Evolutionary conservation across 225 moss, liverwort and hornwort genomes (phyloP), one percentile per base, ranked within the genome.

Genomic region (Physcomitrium patens): DNA sequence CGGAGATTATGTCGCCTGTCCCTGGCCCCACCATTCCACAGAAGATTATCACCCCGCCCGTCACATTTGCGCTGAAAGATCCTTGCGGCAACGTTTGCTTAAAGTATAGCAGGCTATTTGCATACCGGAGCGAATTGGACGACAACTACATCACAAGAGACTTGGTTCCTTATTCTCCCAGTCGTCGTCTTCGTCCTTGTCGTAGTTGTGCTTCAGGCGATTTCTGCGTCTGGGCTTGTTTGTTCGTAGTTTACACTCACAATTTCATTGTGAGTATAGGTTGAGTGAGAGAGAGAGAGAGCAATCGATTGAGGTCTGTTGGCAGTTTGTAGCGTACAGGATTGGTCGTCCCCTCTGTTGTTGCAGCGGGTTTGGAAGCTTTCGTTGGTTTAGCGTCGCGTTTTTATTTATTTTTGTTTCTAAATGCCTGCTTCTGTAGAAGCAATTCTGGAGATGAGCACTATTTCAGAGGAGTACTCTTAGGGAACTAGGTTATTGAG

Each of bases 101-200:
- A 19, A 10, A 61, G 23, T 19, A 27, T 6, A 1, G 31, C 5
- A 61, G 60, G 28, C 24, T 10, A 16, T 19, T 3, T 3, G 49
- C 12, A 0, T 31, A 23, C 12, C 11, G 24, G 60, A 3, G 60
- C 19, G 37, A 23, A 11, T 26, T 26, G 23, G 60, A 26, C 12
- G 72, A 31, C 71, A 72, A 66, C 71, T 66, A 43, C 72, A 59
- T 66, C 27, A 55, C 56, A 64, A 37, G 77, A 64, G 63, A 71
- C 70, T 56, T 37, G 70, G 64, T 46, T 37, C 31, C 31, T 37
- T 1, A 37, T 37, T 37, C 31, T 3, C 31, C 7, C 2, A 56
- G 14, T 60, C 60, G 28, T 14, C 16, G 17, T 52, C 17, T 0
- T 8, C 28, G 16, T n/a, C 69, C 7, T 44, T 10, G 19, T 1